phyloP scores from a whole-genome alignment of 2,329 filamentous ascomycete species.

The Clonostachys byssicola region DNA sequence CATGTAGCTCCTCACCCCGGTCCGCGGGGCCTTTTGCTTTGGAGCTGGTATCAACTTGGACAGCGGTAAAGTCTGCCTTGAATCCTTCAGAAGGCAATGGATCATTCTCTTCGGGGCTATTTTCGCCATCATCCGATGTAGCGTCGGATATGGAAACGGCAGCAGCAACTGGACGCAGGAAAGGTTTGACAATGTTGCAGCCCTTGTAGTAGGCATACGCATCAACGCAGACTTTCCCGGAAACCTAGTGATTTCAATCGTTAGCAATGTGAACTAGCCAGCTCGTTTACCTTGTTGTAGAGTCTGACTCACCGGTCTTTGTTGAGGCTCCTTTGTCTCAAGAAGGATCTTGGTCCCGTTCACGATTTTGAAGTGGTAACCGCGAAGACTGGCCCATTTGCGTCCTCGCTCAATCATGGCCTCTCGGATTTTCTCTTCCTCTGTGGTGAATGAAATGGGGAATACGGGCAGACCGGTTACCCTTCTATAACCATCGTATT shows the following conservation, averaged over 20 bases:
- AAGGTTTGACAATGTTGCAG: slow-evolving; percentile 19
- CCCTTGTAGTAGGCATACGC: slow-evolving; percentile 25
- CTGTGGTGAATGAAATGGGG: slow-evolving; percentile 17
- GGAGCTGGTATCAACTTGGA: slow-evolving; percentile 3
- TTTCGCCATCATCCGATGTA: neutral
- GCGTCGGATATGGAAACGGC: neutral
- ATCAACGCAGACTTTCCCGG: slow-evolving; percentile 25
- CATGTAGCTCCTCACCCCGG: slow-evolving; percentile 13
- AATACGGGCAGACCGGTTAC: slow-evolving; percentile 19
- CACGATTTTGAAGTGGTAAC: slow-evolving; percentile 21
- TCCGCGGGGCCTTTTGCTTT: slow-evolving; percentile 5
- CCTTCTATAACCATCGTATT: slow-evolving; percentile 15
- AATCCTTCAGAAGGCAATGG: slow-evolving; percentile 1
- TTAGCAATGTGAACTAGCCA: no score
- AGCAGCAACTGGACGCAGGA: slow-evolving; percentile 7
- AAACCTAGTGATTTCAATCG: neutral
- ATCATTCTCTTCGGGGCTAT: slow-evolving; percentile 1
- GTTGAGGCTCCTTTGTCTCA: slow-evolving; percentile 12
- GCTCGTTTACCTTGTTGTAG: neutral
- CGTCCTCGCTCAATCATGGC: slow-evolving; percentile 20
- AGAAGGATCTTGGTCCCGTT: slow-evolving; percentile 20
- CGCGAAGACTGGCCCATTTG: slow-evolving; percentile 22
- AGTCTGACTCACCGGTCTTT: slow-evolving; percentile 12
- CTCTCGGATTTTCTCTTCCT: slow-evolving; percentile 13
- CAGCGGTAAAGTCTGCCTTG: slow-evolving; percentile 4